Evolutionary conservation across 1,284 basidiomycete species (phyloP), one percentile per base, ranked within the genome.

Genomic region (Moniliella sp.): DNA sequence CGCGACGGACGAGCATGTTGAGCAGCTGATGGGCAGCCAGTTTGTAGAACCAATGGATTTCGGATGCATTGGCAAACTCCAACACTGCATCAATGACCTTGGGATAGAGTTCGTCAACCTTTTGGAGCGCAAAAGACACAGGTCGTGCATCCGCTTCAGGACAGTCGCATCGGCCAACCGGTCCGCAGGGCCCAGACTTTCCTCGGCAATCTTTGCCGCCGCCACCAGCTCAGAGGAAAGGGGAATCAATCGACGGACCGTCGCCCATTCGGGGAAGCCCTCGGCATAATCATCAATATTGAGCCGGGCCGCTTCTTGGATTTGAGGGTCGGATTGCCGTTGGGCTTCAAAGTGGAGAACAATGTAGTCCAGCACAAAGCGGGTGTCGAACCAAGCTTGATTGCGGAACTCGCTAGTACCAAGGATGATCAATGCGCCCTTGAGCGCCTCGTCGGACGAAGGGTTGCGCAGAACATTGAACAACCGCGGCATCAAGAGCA

Each of bases 31-130:
- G 65, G 1, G 80, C 75, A 39, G 75, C 76, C 62, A 82, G 73
- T 1, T 74, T 66, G 62, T 91, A 94, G 58, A 81, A 69, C 86
- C 86, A 93, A 73, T 93, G 80, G 28, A 77, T 81, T 15, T 68
- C 65, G 5, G 75, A 67, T 38, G 67, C 66, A 30, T 63, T 53
- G 2, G 79, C 76, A 47, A 83, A 64, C 33, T 69, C 69, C 15
- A 86, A 65, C 18, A 88, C 70, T 11, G 68, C 66, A 21, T 67
- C 63, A 9, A 76, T 57, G 72, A 78, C 51, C 36, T 50, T 40
- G 7, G 32, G 11, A 26, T 48, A 38, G n/a, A 23, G 21, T n/a
- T 23, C 8, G n/a, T 23, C 21, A 23, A 23, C 21, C 21, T 23
- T 23, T 23, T 54, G 9, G 46, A 50, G 4, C 57, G 57, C n/a